Evolutionary conservation across 306 rosid genomes (phyloP), one percentile per base, ranked within the genome.

Genomic region (Vachellia collinsii): DNA sequence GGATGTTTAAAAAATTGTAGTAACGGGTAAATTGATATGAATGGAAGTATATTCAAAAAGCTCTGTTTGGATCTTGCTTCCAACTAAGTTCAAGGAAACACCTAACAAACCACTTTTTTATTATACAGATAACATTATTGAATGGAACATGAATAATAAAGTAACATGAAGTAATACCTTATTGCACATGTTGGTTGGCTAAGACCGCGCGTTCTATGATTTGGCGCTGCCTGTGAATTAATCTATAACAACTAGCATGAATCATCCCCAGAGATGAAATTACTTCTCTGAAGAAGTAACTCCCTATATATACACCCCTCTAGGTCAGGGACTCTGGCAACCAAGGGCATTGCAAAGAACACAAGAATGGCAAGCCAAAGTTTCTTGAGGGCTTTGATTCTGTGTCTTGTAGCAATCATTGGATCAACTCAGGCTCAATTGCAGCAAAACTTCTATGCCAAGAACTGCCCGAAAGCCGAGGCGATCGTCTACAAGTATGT

Each of bases 391-490:
- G 76, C 67, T 78, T 66, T 87, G 44, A 73, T 84, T 39, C 20
- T 91, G 34, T 84, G 86, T 58, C 75, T 92, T 44, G 9, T 84
- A 76, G 87, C 87, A 75, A 23, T 89, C 36, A 7, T 82, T 80
- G 91, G 86, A 72, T 76, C 87, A 67, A 48, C 79, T 58, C 78
- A 83, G 67, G 97, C 95, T 88, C 84, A 91, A 74, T 50, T 94
- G 48, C 70, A 89, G 25, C 79, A 63, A 11, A 89, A 85, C 37
- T 94, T 73, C 80, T 94, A 94, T 74, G 56, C 82, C 20, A 73
- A 80, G 56, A 91, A 79, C 68, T 93, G 99, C 78, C 99, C 97
- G 44, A 82, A 67, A 1, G 97, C 94, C 37, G 99, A 93, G 86
- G 39, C 84, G 48, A 89, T 93, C 23, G 70, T 94, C 80, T 70